phyloP scores from a whole-genome alignment of 139 green algal genomes.

The Chlorella sp. region DNA sequence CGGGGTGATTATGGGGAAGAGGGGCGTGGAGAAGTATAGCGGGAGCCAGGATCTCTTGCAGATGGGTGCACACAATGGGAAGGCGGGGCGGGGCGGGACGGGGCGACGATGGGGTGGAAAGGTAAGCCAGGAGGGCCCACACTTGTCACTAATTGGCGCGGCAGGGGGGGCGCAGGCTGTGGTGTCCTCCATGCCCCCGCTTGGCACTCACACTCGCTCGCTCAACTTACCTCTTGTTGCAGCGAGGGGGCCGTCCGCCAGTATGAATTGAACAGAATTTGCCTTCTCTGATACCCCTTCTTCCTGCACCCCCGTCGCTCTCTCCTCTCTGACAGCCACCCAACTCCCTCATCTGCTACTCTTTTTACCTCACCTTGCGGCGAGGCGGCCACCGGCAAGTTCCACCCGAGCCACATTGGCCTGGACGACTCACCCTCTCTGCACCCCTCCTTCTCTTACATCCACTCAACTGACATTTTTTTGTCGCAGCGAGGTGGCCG shows the following conservation, averaged over 20 bases:
- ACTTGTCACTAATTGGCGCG: too few species aligned
- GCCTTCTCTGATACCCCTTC: background rate
- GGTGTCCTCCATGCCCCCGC: background rate
- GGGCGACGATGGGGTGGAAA: too few species aligned
- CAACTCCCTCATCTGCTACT: too few species aligned
- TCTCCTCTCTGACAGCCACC: too few species aligned
- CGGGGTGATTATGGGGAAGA: background rate
- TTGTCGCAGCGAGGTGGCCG: background rate
- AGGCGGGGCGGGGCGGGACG: too few species aligned
- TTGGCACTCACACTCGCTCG: background rate
- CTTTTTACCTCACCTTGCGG: too few species aligned
- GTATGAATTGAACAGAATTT: background rate
- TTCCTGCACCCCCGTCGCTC: too few species aligned
- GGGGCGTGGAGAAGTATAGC: background rate
- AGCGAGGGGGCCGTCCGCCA: background rate
- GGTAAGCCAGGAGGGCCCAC: too few species aligned
- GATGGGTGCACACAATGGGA: too few species aligned
- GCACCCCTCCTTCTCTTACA: too few species aligned
- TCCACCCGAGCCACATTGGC: background rate
- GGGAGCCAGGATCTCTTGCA: background rate
- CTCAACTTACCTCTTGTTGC: background rate
- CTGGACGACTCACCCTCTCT: background rate
- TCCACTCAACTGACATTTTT: background rate
- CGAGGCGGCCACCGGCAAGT: background rate
- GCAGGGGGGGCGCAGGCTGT: too few species aligned